phyloP scores from a whole-genome alignment of 306 rosid genomes.

The Pachyrhizus erosus region DNA sequence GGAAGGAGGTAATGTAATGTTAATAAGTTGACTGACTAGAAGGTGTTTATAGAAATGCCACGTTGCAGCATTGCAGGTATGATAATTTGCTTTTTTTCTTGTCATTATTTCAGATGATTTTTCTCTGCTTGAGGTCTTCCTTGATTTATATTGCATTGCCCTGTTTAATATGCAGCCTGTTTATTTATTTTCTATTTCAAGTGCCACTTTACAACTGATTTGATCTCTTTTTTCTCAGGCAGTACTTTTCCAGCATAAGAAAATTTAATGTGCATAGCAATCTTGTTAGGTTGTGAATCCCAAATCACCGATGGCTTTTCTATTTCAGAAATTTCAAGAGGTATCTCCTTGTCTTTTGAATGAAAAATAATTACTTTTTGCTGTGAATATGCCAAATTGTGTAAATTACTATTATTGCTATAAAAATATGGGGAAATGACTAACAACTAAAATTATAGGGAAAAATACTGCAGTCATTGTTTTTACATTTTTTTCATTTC shows the following conservation, averaged over 20 bases:
- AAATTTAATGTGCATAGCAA: background rate
- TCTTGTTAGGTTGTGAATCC: background rate
- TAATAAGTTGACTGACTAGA: background rate
- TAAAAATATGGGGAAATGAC: background rate
- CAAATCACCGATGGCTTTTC: constrained; percentile 62
- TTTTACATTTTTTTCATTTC: no score
- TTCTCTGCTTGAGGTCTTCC: background rate
- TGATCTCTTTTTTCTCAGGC: constrained; percentile 23
- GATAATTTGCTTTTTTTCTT: background rate
- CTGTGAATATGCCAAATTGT: background rate
- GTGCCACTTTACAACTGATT: background rate
- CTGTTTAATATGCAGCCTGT: background rate
- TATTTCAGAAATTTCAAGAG: constrained; percentile 89
- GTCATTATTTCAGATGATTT: background rate
- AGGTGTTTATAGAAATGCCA: constrained; percentile 13
- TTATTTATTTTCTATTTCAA: background rate
- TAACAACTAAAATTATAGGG: background rate
- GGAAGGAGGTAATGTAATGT: constrained; percentile 1
- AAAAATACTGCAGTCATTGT: no score
- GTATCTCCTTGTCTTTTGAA: constrained; percentile 46
- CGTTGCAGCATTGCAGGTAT: background rate
- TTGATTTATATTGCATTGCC: background rate
- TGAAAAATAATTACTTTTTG: constrained; percentile 2
- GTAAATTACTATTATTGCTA: background rate
- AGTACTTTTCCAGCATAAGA: constrained; percentile 30